Evolutionary conservation across 352 stramenopile genomes (phyloP), one percentile per base, ranked within the genome.

Genomic region (Plasmopara viticola): DNA sequence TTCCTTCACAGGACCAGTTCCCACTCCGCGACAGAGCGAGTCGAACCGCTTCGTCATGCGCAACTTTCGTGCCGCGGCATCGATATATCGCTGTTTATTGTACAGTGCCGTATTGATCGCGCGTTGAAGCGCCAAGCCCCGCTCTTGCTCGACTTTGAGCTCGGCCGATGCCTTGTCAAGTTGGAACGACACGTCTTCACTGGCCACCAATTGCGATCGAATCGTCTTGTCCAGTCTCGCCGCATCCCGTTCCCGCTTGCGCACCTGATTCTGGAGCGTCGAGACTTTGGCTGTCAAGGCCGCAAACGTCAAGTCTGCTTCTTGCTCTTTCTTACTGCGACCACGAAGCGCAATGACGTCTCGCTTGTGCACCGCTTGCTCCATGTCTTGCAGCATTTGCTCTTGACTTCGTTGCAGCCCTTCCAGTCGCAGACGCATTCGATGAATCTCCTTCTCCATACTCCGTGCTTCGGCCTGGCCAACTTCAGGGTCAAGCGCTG

Each of bases 381-480:
- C 90, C 90, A 98, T 98, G 45, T 97, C 88, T 57, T 92, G 72
- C 17, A 98, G 71, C 70, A 98, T 94, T 37, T 90, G 68, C 62
- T 98, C 90, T 67, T 98, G 92, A 37, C 89, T 91, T 18, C 87
- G 81, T 58, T 92, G 72, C 40, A 98, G 80, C 1, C 73, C 77
- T 34, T 97, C 91, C n/a, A 97, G 74, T 2, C 87, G 75, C 47
- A 98, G 61, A 17, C 86, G 82, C 95, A 98, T 98, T 45, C 91
- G 84, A 64, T 98, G 88, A 42, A 98, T 98, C 69, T 98, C 94
- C 48, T 95, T 95, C 62, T 98, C 87, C 92, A 98, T 98, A 38
- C 70, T 83, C 30, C 83, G 78, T 13, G 88, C 87, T 60, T 98
- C 93, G 2, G 79, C 77, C 44, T 95, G 86, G 28, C 93, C 92